Conservation (phyloP, 495 filamentous ascomycete species). For the Beverwykella pulmonaria region DNA sequence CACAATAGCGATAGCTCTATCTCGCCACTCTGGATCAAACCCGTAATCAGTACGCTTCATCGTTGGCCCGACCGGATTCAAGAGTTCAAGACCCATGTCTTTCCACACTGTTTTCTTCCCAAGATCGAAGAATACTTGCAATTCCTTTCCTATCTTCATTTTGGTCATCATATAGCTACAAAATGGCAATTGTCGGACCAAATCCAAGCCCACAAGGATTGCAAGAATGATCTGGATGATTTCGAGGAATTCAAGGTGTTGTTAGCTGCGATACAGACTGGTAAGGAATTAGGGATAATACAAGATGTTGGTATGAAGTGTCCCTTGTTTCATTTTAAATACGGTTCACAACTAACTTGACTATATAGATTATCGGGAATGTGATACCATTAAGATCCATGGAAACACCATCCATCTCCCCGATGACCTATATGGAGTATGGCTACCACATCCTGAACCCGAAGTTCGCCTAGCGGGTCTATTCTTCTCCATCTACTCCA, state of each 20-base stretch:
- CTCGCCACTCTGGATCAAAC: conserved; percentile 29
- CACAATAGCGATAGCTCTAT: not conserved
- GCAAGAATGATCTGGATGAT: conserved; percentile 34
- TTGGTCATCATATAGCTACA: conserved; percentile 19
- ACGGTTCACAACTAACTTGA: not conserved
- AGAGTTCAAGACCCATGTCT: conserved; percentile 49
- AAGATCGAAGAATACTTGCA: conserved; percentile 45
- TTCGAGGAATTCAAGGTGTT: conserved; percentile 52
- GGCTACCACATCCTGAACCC: conserved; percentile 52
- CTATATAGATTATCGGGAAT: conserved; percentile 31
- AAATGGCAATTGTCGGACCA: not conserved
- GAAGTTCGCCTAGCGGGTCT: conserved; percentile 66
- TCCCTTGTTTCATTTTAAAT: conserved; percentile 1
- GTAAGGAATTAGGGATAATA: conserved; percentile 76
- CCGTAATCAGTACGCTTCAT: conserved; percentile 15
- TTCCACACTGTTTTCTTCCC: conserved; percentile 51
- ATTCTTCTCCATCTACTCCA: conserved; percentile 70
- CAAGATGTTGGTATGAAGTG: conserved; percentile 67
- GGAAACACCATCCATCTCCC: conserved; percentile 46
- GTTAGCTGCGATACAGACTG: conserved; percentile 71
- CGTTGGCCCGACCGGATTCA: conserved; percentile 39
- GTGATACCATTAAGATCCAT: conserved; percentile 12
- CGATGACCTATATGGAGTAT: conserved; percentile 49
- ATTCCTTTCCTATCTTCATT: conserved; percentile 33
- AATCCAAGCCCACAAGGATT: not conserved